These are phyloP conservation scores for Chlorella variabilis DNA, from an alignment of 163 green algal species.

Conservation along the genomic window DNA sequence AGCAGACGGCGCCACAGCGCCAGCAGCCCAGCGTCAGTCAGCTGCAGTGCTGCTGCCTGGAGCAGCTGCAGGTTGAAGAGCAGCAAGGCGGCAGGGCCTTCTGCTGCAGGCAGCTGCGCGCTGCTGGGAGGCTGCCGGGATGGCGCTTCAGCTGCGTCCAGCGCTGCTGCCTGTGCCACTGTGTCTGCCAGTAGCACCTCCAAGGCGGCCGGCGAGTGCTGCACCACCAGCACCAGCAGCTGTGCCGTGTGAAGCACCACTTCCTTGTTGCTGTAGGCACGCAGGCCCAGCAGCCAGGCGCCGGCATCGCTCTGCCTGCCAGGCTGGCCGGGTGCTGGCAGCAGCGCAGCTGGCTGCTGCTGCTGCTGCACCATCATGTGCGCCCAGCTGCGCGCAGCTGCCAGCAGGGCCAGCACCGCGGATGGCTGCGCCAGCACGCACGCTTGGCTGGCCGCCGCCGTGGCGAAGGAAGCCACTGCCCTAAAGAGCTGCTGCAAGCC, in stretches of 20 bases:
- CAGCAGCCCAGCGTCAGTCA: not conserved
- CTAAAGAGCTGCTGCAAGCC: constrained; percentile 13
- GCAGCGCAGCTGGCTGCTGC: not conserved
- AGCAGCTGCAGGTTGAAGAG: constrained; percentile 20
- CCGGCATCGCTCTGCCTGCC: no score
- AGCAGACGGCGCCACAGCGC: constrained; percentile 15
- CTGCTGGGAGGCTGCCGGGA: no score
- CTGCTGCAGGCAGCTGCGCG: not conserved
- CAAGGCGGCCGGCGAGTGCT: not conserved
- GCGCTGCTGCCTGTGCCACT: not conserved
- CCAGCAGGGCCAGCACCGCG: constrained; percentile 3
- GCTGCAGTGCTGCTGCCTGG: not conserved
- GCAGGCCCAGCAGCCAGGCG: constrained; percentile 15
- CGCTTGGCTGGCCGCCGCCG: not conserved
- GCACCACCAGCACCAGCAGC: constrained; percentile 8
- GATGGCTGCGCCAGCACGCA: not conserved
- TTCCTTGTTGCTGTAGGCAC: not conserved
- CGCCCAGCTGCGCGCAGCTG: constrained; percentile 3
- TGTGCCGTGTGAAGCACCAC: constrained; percentile 14
- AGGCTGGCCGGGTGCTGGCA: not conserved
- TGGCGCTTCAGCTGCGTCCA: no score
- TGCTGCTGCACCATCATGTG: constrained; percentile 15
- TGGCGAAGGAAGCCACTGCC: not conserved
- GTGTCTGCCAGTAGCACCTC: not conserved
- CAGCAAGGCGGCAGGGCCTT: not conserved